Evolutionary conservation across 805 yeast species (phyloP).

Genomic region (Torulaspora franciscae): DNA sequence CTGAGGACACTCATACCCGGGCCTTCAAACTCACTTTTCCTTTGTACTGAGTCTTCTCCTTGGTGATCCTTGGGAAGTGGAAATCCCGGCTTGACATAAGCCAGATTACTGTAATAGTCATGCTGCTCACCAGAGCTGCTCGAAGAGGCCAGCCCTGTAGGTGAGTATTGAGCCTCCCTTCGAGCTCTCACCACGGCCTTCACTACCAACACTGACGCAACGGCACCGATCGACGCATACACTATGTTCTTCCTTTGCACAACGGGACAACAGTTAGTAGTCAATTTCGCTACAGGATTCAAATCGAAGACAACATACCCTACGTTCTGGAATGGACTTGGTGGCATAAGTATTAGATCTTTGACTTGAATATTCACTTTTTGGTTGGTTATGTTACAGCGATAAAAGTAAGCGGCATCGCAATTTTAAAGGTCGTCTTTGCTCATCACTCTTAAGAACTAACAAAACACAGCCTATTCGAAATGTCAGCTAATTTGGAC

Average conservation of each 20-base stretch:
- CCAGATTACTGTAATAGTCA: constrained; percentile 35
- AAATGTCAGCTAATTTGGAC: constrained; percentile 6
- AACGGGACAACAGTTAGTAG: constrained; percentile 5
- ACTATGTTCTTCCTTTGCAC: constrained; percentile 25
- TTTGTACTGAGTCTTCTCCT: constrained; percentile 31
- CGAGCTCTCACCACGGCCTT: constrained; percentile 34
- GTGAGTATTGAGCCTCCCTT: constrained; percentile 37
- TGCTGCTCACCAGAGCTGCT: constrained; percentile 9
- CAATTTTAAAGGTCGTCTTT: neutral
- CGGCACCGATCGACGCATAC: constrained; percentile 27
- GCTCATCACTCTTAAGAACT: neutral
- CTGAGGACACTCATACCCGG: constrained; percentile 55
- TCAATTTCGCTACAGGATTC: neutral
- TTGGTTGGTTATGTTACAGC: neutral
- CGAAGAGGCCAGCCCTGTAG: constrained; percentile 26
- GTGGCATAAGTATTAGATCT: neutral
- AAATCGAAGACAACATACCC: constrained; percentile 27
- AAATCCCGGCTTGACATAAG: constrained; percentile 51
- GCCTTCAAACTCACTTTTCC: constrained; percentile 66
- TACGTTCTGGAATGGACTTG: constrained; percentile 25
- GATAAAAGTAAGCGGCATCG: neutral
- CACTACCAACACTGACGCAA: constrained; percentile 26
- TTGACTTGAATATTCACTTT: neutral
- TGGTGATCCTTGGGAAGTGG: constrained; percentile 35
- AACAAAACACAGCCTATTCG: neutral